Conservation (phyloP, 2,329 filamentous ascomycete genomes). For the Thelonectria olida region DNA sequence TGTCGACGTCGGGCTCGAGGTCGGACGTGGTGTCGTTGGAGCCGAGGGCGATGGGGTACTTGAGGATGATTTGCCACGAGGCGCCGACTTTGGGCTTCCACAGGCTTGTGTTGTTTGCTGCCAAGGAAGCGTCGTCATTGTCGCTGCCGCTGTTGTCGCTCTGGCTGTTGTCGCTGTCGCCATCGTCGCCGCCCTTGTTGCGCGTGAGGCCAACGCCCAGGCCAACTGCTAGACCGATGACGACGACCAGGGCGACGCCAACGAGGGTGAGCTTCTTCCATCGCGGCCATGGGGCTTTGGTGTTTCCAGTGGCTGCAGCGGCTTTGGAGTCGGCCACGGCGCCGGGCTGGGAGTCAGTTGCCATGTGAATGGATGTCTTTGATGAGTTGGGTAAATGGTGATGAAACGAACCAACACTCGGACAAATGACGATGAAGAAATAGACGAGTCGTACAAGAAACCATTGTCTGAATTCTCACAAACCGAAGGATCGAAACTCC, state of each 20-base stretch:
- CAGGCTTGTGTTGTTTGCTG: constrained; percentile 38
- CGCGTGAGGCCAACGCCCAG: constrained; percentile 63
- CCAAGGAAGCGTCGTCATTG: constrained; percentile 26
- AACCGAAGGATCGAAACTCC: neutral
- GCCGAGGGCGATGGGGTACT: constrained; percentile 53
- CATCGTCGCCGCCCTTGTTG: constrained; percentile 38
- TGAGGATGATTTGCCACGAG: constrained; percentile 71
- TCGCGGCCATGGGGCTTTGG: constrained; percentile 36
- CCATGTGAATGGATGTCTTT: too few relatives aligned
- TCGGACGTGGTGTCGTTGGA: constrained; percentile 42
- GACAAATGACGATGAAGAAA: neutral
- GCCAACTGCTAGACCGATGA: constrained; percentile 61
- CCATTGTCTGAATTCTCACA: neutral
- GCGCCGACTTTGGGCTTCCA: constrained; percentile 64
- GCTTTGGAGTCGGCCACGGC: constrained; percentile 18
- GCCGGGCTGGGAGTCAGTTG: too few relatives aligned
- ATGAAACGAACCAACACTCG: neutral
- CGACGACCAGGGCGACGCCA: constrained; percentile 35
- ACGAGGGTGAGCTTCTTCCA: constrained; percentile 44
- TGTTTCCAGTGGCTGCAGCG: neutral
- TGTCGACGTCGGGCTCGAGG: constrained; percentile 56
- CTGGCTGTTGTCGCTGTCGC: constrained; percentile 16
- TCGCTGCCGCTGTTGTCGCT: constrained; percentile 32
- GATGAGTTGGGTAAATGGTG: neutral
- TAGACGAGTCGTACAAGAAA: neutral